These are phyloP conservation scores for Candida pseudoviswanathii DNA, from an alignment of 1,139 yeast genomes.

Conservation along the genomic window DNA sequence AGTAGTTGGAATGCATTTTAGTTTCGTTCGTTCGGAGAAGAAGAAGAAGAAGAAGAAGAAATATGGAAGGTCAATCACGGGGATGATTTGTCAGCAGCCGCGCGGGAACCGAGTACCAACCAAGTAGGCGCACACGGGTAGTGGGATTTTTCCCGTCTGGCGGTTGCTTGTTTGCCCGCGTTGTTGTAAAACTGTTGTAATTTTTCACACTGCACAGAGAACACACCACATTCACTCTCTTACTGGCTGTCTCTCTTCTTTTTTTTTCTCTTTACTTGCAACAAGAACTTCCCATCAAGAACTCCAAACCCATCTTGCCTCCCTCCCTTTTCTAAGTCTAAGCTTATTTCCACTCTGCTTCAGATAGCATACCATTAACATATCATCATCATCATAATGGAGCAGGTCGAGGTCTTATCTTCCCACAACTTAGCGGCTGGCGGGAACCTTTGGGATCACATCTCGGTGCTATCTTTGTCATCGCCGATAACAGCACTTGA, in stretches of 20 bases:
- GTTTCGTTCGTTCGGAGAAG: neutral
- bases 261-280: neutral
- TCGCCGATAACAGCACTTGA: neutral
- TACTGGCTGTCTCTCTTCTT: neutral
- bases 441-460: constrained; percentile 14
- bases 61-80: neutral
- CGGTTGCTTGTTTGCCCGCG: too few relatives aligned
- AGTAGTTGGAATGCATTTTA: neutral
- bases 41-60: neutral
- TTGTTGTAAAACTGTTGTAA: too few relatives aligned
- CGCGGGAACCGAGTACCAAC: too few relatives aligned
- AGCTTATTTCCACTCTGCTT: too few relatives aligned
- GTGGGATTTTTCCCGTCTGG: too few relatives aligned
- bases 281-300: neutral
- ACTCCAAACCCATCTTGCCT: too few relatives aligned
- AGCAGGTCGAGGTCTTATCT: constrained; percentile 14
- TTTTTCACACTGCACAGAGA: neutral
- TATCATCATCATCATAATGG: constrained; percentile 9
- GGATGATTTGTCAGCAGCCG: neutral
- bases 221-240: neutral
- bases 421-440: constrained; percentile 8
- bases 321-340: neutral
- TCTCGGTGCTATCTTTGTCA: constrained; percentile 10
- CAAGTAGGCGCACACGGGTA: too few relatives aligned
- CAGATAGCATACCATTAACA: too few relatives aligned